Percentiles rank a stretch among this genome's conserved stretches.
These are phyloP conservation scores for Geotrichum klebahnii DNA, from an alignment of 1,139 yeast genomes.

Conservation along the genomic window DNA sequence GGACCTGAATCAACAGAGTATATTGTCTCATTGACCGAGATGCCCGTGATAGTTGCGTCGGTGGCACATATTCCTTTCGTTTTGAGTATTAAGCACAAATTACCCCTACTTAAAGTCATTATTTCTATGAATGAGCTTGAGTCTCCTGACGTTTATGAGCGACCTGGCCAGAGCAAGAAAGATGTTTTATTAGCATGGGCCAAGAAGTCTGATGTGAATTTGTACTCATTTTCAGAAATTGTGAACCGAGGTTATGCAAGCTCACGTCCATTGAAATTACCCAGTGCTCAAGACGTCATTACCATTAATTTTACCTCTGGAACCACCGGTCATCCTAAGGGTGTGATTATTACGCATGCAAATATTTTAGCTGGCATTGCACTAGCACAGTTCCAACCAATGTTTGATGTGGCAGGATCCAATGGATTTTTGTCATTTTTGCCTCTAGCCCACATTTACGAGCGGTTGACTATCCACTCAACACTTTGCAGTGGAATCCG, in stretches of 20 bases:
- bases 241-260: slow-evolving; percentile 51
- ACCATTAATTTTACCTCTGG: slow-evolving; percentile 78
- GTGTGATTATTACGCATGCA: slow-evolving; percentile 59
- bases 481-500: slow-evolving; percentile 36
- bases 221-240: slow-evolving; percentile 52
- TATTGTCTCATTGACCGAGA: slow-evolving; percentile 53
- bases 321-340: slow-evolving; percentile 72
- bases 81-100: slow-evolving; percentile 40
- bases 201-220: slow-evolving; percentile 36
- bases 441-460: slow-evolving; percentile 71
- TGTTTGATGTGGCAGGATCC: slow-evolving; percentile 27
- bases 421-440: slow-evolving; percentile 44
- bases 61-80: slow-evolving; percentile 47
- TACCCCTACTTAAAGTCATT: slow-evolving; percentile 45
- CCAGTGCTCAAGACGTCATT: slow-evolving; percentile 52
- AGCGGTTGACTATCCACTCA: slow-evolving; percentile 38
- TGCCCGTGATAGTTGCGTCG: slow-evolving; percentile 54
- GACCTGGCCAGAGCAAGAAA: slow-evolving; percentile 30
- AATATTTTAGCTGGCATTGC: slow-evolving; percentile 51
- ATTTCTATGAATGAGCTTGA: slow-evolving; percentile 32
- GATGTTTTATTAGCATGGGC: slow-evolving; percentile 39
- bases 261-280: slow-evolving; percentile 48
- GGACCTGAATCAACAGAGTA: slow-evolving; percentile 58
- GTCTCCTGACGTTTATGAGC: slow-evolving; percentile 11
- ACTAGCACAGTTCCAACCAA: slow-evolving; percentile 30